A percentile compares a stretch with the other conserved stretches of the same genome.
Conservation (phyloP, 208 protist species). For the Novymonas esmeraldas region DNA sequence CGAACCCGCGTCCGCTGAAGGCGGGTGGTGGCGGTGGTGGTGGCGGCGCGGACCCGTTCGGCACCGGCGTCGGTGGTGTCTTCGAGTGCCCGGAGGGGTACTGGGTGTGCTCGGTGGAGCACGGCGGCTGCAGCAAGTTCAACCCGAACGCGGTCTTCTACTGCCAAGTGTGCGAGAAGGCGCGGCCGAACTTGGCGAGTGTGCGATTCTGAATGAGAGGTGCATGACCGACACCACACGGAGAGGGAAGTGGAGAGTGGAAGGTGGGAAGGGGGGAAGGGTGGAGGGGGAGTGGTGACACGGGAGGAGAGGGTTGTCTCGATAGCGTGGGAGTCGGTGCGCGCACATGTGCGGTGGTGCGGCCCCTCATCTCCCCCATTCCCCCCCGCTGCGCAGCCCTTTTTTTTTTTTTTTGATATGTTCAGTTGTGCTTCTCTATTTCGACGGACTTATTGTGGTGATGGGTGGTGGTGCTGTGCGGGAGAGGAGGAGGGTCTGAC, state of each 20-base stretch:
- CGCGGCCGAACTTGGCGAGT: conserved; percentile 66
- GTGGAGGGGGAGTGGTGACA: neutral
- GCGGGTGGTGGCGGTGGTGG: neutral
- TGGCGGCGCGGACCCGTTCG: neutral
- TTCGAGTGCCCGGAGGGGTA: conserved; percentile 76
- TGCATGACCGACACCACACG: no score
- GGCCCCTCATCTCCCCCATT: no score
- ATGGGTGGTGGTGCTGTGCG: no score
- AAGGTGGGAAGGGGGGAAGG: neutral
- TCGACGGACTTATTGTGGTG: no score
- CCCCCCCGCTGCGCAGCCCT: no score
- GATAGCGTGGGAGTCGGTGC: no score
- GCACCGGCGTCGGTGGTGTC: conserved; percentile 10
- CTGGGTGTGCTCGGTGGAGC: conserved; percentile 83
- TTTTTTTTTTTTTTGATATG: no score
- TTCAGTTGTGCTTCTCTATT: no score
- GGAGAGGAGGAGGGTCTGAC: neutral
- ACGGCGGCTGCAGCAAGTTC: conserved; percentile 88
- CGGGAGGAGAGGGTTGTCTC: no score
- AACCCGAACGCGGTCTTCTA: conserved; percentile 83
- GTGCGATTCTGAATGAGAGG: conserved; percentile 53
- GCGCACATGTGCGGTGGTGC: no score
- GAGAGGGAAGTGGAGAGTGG: neutral
- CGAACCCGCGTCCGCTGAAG: conserved; percentile 49
- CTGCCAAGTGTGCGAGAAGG: conserved; percentile 85